Evolutionary conservation across 2,329 filamentous ascomycete species (phyloP), one percentile per base, ranked within the genome.

Genomic region (Colletotrichum horii): DNA sequence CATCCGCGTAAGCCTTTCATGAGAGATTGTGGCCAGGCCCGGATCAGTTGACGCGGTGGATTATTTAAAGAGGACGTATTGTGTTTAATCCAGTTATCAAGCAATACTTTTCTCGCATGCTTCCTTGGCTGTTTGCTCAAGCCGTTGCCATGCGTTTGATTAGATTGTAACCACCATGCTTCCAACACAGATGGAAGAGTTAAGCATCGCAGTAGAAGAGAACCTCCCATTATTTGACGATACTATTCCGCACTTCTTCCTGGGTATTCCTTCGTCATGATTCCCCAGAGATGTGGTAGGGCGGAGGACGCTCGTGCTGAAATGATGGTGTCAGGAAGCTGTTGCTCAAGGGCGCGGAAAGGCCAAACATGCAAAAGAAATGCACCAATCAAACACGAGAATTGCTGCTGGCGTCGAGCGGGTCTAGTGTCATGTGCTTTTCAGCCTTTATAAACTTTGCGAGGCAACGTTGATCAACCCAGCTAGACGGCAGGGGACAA

Each of bases 31-130:
- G 38, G n/a, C 1, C 19, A 48, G 2, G n/a, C 5, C 38, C 19
- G 0, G n/a, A n/a, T 1, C 1, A 6, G 9, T 12, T 6, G 5
- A 12, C 1, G 4, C 19, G 11, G 38, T 12, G 9, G 5, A 12
- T 7, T 48, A n/a, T 12, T 48, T 48, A 48, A 48, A 48, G 38
- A 43, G 2, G 36, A 5, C 34, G 16, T 4, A 8, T 38, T 4
- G 2, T 43, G 2, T 43, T 9, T 1, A 43, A 16, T 43, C 8
- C 4, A 4, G 4, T 19, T 43, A 14, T 7, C 34, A 16, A n/a
- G n/a, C n/a, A n/a, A n/a, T n/a, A n/a, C n/a, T n/a, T n/a, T n/a
- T n/a, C n/a, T n/a, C n/a, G n/a, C n/a, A n/a, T n/a, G n/a, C n/a
- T n/a, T n/a, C n/a, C n/a, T n/a, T n/a, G n/a, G n/a, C n/a, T n/a